Percentiles rank a stretch among this genome's conserved stretches.
Evolutionary conservation across 2,329 filamentous ascomycete species (phyloP).

Genomic region (Myriosclerotinia duriaeana): DNA sequence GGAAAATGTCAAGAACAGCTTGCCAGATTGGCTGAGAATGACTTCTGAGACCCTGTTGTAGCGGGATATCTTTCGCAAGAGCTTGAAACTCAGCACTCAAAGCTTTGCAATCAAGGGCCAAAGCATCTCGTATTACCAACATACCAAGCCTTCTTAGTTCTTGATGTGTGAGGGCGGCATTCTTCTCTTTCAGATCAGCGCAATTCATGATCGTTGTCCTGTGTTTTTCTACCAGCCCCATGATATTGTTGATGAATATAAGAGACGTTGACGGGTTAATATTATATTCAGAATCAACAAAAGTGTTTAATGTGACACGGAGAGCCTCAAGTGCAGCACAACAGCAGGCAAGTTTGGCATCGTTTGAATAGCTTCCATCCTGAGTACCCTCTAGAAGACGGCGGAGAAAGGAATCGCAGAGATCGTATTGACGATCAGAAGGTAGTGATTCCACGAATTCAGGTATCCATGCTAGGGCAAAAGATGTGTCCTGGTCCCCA

Average conservation of each 20-base stretch:
- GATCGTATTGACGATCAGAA: constrained; percentile 71
- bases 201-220: constrained; percentile 58
- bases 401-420: constrained; percentile 74
- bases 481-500: constrained; percentile 52
- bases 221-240: constrained; percentile 65
- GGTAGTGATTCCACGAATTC: constrained; percentile 77
- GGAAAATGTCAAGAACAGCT: constrained; percentile 66
- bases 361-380: constrained; percentile 53
- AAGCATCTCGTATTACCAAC: constrained; percentile 63
- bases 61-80: constrained; percentile 58
- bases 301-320: constrained; percentile 56
- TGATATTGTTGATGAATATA: constrained; percentile 62
- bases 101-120: constrained; percentile 70
- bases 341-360: constrained; percentile 61
- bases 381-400: constrained; percentile 69
- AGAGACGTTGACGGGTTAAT: constrained; percentile 53
- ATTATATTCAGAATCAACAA: constrained; percentile 51
- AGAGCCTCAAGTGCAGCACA: constrained; percentile 63
- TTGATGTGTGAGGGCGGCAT: constrained; percentile 45
- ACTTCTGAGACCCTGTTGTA: constrained; percentile 66
- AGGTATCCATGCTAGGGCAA: constrained; percentile 73
- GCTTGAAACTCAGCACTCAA: constrained; percentile 67
- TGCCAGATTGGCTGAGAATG: constrained; percentile 79
- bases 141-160: constrained; percentile 58
- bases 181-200: constrained; percentile 48